Base-by-base conservation (phyloP, 2,329 filamentous ascomycete genomes). In the Xylariaceae sp. region DNA sequence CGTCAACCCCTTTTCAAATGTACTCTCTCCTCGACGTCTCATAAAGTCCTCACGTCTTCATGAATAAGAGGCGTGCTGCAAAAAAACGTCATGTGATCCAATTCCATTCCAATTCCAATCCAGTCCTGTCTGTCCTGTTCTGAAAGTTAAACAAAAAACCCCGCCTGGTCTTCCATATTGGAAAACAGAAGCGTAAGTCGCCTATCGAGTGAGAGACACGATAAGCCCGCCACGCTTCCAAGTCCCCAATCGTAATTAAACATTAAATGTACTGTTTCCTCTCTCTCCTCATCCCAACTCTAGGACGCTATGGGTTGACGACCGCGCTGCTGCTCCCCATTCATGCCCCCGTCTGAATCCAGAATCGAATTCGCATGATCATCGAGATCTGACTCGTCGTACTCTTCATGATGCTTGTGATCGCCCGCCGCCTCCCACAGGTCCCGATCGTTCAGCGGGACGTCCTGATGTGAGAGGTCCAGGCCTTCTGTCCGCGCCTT, bases 391-490 rank as follows among this genome's bases (percentile, higher is more conserved):
- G 89, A 87, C 11, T 85, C 82, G 59, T 83, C 81, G 58, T 85
- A 77, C 17, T 80, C 80, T 30, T 79, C 80, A 17, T 78, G 23
- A 30, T 30, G 78, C 68, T 83, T 80, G 70, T 89, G 87, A 23
- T 76, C 78, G 45, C 84, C 83, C 11, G 89, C 89, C 5, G 88
- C 88, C 41, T 92, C 85, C 93, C 93, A 97, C 10, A 88, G 90
- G 71, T 93, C 90, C 59, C 87, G 82, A 71, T 90, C 89, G 64
- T 91, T 85, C 63, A 92, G 76, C 13, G 90, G 88, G 52, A 83
- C 83, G 72, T 97, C 92, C 76, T 97, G 93, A 52, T 82, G 82
- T 2, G 90, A 89, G 45, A 97, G 82, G 70, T 97, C 92, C 60
- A 92, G 82, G 6, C 90, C 89, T 69, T 93, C 71, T 61, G 85